These are phyloP conservation scores for Breynia disticha DNA, from an alignment of 441 rosid genomes.

Conservation along the genomic window DNA sequence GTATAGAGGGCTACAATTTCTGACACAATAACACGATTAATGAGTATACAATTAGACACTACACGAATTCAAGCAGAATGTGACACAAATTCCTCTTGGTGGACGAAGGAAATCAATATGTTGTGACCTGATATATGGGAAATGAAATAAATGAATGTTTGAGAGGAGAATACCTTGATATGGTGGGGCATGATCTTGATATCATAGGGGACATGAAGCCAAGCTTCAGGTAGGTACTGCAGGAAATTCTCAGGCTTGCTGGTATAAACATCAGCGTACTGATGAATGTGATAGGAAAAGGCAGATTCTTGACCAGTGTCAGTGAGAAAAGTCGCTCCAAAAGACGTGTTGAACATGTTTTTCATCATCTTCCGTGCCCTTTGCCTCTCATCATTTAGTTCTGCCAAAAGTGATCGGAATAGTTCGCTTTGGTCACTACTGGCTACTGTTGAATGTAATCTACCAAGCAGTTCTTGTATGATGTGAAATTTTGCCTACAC, in stretches of 20 bases:
- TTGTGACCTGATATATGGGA: not conserved
- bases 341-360: slow-evolving; percentile 77
- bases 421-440: slow-evolving; percentile 39
- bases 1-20: too few species aligned
- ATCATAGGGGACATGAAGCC: slow-evolving; percentile 85
- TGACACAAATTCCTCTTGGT: too few species aligned
- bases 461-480: slow-evolving; percentile 88
- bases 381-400: slow-evolving; percentile 67
- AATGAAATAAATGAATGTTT: not conserved
- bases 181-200: slow-evolving; percentile 98
- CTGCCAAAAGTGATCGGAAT: slow-evolving; percentile 48
- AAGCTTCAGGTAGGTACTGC: slow-evolving; percentile 69
- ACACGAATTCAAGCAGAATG: too few species aligned
- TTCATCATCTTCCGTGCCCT: slow-evolving; percentile 67
- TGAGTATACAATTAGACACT: too few species aligned
- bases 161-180: slow-evolving; percentile 47
- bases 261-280: slow-evolving; percentile 84
- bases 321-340: slow-evolving; percentile 92
- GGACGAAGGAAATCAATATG: too few species aligned
- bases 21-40: too few species aligned
- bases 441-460: slow-evolving; percentile 50
- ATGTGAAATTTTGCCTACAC: slow-evolving; percentile 87
- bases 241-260: slow-evolving; percentile 90
- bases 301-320: slow-evolving; percentile 96
- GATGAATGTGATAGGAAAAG: slow-evolving; percentile 93